Percentiles rank a stretch among this genome's conserved stretches.
Evolutionary conservation across 2,329 filamentous ascomycete species (phyloP).

Genomic region (Diplodia seriata): DNA sequence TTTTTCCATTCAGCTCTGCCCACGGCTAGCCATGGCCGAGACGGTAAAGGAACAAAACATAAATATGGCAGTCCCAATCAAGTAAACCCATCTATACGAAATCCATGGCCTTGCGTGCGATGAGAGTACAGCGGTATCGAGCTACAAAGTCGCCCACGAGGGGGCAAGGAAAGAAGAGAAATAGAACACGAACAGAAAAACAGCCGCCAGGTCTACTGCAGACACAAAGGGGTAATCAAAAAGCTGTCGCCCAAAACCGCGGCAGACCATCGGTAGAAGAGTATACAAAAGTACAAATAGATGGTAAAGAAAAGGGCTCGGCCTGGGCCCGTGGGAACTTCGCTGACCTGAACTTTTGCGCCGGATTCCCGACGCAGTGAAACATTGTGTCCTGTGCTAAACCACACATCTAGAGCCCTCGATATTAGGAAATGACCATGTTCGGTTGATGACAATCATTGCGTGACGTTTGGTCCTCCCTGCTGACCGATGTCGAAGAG

Average conservation of each 20-base stretch:
- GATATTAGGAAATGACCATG: constrained; percentile 7
- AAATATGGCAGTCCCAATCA: background rate
- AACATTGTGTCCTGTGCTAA: constrained; percentile 7
- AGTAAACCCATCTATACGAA: constrained; percentile 12
- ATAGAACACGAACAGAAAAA: background rate
- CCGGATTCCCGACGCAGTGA: constrained; percentile 10
- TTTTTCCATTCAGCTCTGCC: background rate
- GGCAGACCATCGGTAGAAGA: constrained; percentile 16
- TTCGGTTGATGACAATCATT: background rate
- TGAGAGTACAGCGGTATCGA: constrained; percentile 22
- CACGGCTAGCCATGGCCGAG: background rate
- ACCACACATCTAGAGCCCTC: constrained; percentile 5
- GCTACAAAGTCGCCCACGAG: background rate
- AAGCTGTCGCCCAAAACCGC: constrained; percentile 2
- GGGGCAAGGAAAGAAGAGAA: background rate
- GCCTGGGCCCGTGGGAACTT: background rate
- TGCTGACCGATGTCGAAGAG: constrained; percentile 33
- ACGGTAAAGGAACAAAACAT: background rate
- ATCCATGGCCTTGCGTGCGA: constrained; percentile 8
- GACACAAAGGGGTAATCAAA: constrained; percentile 4
- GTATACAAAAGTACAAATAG: constrained; percentile 16
- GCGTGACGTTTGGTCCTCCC: constrained; percentile 3
- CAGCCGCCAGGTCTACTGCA: constrained; percentile 3
- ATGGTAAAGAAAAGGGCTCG: constrained; percentile 7
- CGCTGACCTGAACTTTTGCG: constrained; percentile 22